Evolutionary conservation across 345 rosid species (phyloP).

Genomic region (Corymbia maculata): DNA sequence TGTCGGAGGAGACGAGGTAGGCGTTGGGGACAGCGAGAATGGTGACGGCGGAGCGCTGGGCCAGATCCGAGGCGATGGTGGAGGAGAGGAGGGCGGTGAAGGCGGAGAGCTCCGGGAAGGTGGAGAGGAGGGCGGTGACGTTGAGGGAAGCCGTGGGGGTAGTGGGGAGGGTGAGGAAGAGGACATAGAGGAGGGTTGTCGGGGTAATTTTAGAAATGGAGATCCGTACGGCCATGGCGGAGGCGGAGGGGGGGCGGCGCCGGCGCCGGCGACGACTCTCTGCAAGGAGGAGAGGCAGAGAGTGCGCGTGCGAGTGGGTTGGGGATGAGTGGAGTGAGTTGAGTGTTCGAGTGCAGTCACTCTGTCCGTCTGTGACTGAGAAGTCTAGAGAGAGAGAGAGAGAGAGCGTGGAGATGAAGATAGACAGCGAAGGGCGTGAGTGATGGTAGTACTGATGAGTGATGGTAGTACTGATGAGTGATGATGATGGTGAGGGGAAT

Average conservation of each 20-base stretch:
- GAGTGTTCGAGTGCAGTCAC: neutral
- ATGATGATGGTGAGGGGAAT: neutral
- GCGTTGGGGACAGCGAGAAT: conserved; percentile 78
- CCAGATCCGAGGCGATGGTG: conserved; percentile 42
- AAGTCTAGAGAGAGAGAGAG: neutral
- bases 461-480: neutral
- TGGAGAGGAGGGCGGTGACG: conserved; percentile 31
- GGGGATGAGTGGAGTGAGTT: neutral
- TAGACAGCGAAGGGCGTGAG: neutral
- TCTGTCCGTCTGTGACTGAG: neutral
- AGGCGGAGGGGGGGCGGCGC: neutral
- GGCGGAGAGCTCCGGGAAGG: conserved; percentile 8
- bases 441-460: neutral
- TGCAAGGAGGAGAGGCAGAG: neutral
- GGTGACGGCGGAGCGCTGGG: conserved; percentile 58
- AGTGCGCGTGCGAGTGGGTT: neutral
- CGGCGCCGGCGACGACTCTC: neutral
- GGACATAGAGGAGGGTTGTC: conserved; percentile 16
- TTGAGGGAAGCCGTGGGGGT: conserved; percentile 33
- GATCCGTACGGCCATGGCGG: neutral
- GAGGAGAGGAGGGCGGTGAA: conserved; percentile 40
- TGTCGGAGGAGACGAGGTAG: conserved; percentile 31
- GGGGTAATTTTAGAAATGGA: neutral
- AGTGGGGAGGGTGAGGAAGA: conserved; percentile 14
- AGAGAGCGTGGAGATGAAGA: neutral